phyloP scores from a whole-genome alignment of 768 basidiomycete genomes.

The Chalciporus piperatus region DNA sequence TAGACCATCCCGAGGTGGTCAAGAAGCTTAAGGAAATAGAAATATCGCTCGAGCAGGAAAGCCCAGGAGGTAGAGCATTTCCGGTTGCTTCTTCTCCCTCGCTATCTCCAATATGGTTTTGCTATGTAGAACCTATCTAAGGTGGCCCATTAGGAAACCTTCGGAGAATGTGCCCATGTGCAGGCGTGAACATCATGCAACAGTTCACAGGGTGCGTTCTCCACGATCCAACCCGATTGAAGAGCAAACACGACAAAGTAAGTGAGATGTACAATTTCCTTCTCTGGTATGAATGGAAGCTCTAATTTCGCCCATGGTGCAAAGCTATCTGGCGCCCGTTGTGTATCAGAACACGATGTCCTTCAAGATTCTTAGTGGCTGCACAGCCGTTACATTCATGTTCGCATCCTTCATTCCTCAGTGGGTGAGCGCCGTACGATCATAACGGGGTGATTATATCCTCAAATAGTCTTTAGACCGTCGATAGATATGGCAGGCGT shows the following conservation, averaged over 20 bases:
- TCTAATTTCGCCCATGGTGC: not conserved
- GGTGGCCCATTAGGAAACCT: slow-evolving; percentile 39
- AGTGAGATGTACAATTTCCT: not conserved
- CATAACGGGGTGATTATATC: not conserved
- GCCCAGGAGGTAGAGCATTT: slow-evolving; percentile 35
- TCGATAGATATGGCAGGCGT: slow-evolving; percentile 40
- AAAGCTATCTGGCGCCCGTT: slow-evolving; percentile 35
- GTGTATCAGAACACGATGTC: slow-evolving; percentile 43
- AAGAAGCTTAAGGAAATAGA: slow-evolving; percentile 37
- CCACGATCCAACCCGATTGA: not conserved
- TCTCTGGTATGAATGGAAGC: not conserved
- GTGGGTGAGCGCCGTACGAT: slow-evolving; percentile 23
- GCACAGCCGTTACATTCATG: slow-evolving; percentile 39
- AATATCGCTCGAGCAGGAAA: slow-evolving; percentile 35
- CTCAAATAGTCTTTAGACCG: slow-evolving; percentile 26
- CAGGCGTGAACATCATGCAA: slow-evolving; percentile 42
- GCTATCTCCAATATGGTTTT: no score
- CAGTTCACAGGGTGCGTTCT: slow-evolving; percentile 39
- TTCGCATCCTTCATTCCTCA: slow-evolving; percentile 41
- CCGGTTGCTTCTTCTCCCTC: slow-evolving; percentile 14
- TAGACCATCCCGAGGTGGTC: slow-evolving; percentile 34
- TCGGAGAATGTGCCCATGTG: slow-evolving; percentile 36
- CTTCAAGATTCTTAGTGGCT: slow-evolving; percentile 40
- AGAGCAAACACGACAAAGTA: not conserved
- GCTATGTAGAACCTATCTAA: slow-evolving; percentile 12